Evolutionary conservation across 768 basidiomycete genomes (phyloP).

Genomic region (Mycena belliarum): DNA sequence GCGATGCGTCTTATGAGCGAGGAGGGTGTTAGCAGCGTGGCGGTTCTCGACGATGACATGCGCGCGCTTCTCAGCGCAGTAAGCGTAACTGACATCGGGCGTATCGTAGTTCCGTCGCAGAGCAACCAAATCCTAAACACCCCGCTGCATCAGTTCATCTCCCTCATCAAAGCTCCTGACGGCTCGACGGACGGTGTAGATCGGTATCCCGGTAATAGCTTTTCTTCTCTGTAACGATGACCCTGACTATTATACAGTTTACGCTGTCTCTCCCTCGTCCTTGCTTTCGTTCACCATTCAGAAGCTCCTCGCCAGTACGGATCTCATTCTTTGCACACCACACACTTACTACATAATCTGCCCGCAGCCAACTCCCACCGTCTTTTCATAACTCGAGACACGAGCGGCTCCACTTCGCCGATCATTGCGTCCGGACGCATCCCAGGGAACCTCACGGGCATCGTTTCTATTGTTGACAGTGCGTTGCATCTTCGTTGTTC

Average conservation of each 20-base stretch:
- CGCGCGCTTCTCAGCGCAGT: conserved; percentile 71
- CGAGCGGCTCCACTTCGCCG: conserved; percentile 50
- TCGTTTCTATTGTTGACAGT: conserved; percentile 87
- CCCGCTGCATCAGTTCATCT: conserved; percentile 68
- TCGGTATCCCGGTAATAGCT: conserved; percentile 65
- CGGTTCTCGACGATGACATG: conserved; percentile 67
- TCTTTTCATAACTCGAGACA: conserved; percentile 74
- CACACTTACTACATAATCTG: background rate
- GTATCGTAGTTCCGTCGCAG: conserved; percentile 80
- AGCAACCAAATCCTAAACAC: conserved; percentile 75
- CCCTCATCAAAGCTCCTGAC: conserved; percentile 74
- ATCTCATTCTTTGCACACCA: background rate
- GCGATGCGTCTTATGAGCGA: conserved; percentile 88
- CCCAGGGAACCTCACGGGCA: conserved; percentile 60
- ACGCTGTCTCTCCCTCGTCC: conserved; percentile 68
- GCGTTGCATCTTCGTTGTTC: conserved; percentile 24
- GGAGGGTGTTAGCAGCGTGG: conserved; percentile 81
- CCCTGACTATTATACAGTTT: conserved; percentile 46
- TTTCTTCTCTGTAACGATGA: background rate
- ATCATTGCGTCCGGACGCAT: conserved; percentile 38
- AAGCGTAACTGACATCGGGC: conserved; percentile 79
- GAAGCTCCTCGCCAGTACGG: conserved; percentile 81
- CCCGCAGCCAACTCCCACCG: conserved; percentile 72
- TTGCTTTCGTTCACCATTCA: conserved; percentile 71
- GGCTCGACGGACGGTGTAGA: conserved; percentile 82